Conservation (phyloP, 2,329 filamentous ascomycete species). For the Keithomyces neogunnii region DNA sequence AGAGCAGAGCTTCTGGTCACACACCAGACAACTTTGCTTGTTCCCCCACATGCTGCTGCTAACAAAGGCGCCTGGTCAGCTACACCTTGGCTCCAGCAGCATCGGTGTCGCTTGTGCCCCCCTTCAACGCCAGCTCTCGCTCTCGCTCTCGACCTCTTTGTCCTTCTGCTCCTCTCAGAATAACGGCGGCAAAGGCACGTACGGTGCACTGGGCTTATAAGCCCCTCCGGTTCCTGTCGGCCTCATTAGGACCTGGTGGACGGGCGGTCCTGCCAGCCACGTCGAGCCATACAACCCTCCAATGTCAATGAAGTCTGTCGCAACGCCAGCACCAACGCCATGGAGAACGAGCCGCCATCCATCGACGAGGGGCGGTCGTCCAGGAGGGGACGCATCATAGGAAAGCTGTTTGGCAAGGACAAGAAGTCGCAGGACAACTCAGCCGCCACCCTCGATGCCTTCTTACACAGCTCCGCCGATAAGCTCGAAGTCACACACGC, state of each 20-base stretch:
- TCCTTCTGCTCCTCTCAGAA: not conserved
- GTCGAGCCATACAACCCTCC: not conserved
- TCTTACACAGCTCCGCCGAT: conserved; percentile 49
- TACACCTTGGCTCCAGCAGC: not conserved
- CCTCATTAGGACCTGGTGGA: conserved; percentile 1
- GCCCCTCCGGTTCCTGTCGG: not conserved
- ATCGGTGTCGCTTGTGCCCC: not conserved
- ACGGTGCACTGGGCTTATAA: not conserved
- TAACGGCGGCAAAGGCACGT: too few species aligned
- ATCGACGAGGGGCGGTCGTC: conserved; percentile 32
- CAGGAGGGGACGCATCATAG: conserved; percentile 50
- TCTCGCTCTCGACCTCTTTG: not conserved
- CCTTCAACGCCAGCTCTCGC: not conserved
- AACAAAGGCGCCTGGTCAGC: not conserved
- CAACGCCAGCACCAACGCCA: conserved; percentile 18
- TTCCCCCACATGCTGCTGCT: conserved; percentile 1
- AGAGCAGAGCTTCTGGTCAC: not conserved
- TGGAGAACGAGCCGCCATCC: conserved; percentile 37
- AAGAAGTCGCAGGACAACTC: conserved; percentile 23
- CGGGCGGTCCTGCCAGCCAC: not conserved
- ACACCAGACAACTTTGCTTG: not conserved
- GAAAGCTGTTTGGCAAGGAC: conserved; percentile 49
- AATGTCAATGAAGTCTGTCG: conserved; percentile 21
- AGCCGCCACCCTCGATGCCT: conserved; percentile 46
- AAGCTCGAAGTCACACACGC: conserved; percentile 45